Conservation (phyloP, 352 stramenopile species). For the Globisporangium heterothallicum region DNA sequence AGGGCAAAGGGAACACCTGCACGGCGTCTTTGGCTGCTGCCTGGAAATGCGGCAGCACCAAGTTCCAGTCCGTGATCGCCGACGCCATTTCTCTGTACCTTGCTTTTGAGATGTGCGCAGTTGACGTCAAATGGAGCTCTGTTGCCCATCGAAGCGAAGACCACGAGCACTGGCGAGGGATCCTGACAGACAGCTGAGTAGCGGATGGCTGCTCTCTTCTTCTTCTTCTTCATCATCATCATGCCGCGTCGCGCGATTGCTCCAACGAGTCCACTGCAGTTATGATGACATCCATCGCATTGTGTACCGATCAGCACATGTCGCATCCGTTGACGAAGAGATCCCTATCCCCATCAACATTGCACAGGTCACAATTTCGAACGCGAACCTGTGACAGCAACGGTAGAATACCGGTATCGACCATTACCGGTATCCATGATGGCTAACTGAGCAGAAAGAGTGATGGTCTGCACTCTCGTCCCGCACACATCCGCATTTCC, state of each 20-base stretch:
- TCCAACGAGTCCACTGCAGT: not conserved
- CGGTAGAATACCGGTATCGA: not conserved
- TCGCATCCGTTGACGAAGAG: not conserved
- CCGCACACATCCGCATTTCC: no score
- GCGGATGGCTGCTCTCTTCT: not conserved
- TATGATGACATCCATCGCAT: not conserved
- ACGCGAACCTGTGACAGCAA: not conserved
- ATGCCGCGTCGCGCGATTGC: not conserved
- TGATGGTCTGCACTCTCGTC: no score
- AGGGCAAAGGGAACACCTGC: conserved; percentile 29
- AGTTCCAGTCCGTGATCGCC: conserved; percentile 26
- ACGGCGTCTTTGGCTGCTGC: conserved; percentile 28
- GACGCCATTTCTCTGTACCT: not conserved
- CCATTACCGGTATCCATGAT: not conserved
- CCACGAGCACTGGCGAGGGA: no score
- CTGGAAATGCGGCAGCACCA: conserved; percentile 24
- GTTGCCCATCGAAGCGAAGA: conserved; percentile 4
- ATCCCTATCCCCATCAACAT: no score
- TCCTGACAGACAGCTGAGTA: not conserved
- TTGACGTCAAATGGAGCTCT: not conserved
- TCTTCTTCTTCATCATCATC: not conserved
- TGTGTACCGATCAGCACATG: not conserved
- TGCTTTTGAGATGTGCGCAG: not conserved
- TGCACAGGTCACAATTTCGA: no score
- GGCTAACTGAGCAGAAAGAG: no score